Evolutionary conservation across 2,329 filamentous ascomycete genomes (phyloP), one percentile per base, ranked within the genome.

Genomic region (Botrytis hyacinthi): DNA sequence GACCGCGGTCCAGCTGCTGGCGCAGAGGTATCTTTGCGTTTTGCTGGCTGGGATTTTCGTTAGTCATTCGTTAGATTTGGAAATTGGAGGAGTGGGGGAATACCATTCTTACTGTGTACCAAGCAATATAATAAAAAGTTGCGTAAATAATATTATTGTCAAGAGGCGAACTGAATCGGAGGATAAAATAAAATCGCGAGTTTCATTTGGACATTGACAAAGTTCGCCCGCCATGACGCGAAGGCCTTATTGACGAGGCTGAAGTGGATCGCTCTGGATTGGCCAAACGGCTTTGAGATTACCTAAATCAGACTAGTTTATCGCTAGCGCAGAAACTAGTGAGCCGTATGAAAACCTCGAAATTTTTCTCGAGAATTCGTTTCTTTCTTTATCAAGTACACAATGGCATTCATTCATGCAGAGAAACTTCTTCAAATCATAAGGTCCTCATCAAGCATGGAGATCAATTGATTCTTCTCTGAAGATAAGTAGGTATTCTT

Each of bases 1-100:
- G 95, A 97, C 76, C 92, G 92, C 46, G 84, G 79, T 20, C 54
- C 62, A n/a, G 60, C 59, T 63, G 80, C 73, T 12, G 81, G 71
- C 29, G 74, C 73, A 46, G 75, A 74, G 32, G 76, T 72, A 26
- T 76, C 78, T 59, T 78, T 78, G 60, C 80, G 79, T 77, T 80
- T 81, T 32, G 80, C 70, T 74, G 80, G 80, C 80, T 80, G 59
- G 7, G 35, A 18, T 26, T 14, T 14, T 26, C 54, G 59, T 76
- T 70, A 73, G 75, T n/a, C 44, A 29, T 29, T 29, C 1, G 51
- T 40, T 57, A n/a, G 29, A 8, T 42, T 20, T 71, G 26, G 35
- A 14, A 10, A 10, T 22, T 0, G 4, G 0, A 5, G 3, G 1
- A 8, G 14, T n/a, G 54, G 12, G 26, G 37, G 1, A 32, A 26